phyloP scores from a whole-genome alignment of 495 filamentous ascomycete species.

The Penicillium verhagenii region DNA sequence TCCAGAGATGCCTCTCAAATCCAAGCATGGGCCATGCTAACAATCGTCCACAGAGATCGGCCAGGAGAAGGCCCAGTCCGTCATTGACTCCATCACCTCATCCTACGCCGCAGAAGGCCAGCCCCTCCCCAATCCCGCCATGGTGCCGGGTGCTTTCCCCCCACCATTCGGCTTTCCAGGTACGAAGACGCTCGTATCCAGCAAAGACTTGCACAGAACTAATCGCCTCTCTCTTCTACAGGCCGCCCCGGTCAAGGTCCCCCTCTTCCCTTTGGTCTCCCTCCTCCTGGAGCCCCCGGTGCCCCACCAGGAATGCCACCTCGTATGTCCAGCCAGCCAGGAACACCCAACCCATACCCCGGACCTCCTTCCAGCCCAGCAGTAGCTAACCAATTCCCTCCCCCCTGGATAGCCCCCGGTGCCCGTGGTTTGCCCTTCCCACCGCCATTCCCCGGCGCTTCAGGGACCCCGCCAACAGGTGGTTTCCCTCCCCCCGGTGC shows the following conservation, averaged over 20 bases:
- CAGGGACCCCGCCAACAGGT: conserved; percentile 34
- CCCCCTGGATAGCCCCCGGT: conserved; percentile 46
- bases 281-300: conserved; percentile 42
- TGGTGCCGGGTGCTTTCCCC: conserved; percentile 52
- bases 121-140: conserved; percentile 76
- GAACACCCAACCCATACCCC: background rate
- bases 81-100: conserved; percentile 95
- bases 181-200: conserved; percentile 24
- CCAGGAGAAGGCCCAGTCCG: conserved; percentile 95
- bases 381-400: conserved; percentile 18
- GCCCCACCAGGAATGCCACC: conserved; percentile 45
- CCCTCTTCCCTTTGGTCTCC: conserved; percentile 56
- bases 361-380: background rate
- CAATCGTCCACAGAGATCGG: conserved; percentile 70
- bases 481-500: conserved; percentile 20
- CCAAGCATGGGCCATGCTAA: conserved; percentile 5
- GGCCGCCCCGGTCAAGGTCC: conserved; percentile 53
- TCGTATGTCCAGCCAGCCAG: conserved; percentile 37
- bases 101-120: conserved; percentile 95
- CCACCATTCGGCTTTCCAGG: conserved; percentile 60
- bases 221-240: conserved; percentile 13
- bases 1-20: background rate
- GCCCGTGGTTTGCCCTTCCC: conserved; percentile 68
- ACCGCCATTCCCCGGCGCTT: conserved; percentile 47
- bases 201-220: conserved; percentile 8